These are phyloP conservation scores for Porogramme epimiltina DNA, from an alignment of 1,284 basidiomycete species.

Conservation along the genomic window DNA sequence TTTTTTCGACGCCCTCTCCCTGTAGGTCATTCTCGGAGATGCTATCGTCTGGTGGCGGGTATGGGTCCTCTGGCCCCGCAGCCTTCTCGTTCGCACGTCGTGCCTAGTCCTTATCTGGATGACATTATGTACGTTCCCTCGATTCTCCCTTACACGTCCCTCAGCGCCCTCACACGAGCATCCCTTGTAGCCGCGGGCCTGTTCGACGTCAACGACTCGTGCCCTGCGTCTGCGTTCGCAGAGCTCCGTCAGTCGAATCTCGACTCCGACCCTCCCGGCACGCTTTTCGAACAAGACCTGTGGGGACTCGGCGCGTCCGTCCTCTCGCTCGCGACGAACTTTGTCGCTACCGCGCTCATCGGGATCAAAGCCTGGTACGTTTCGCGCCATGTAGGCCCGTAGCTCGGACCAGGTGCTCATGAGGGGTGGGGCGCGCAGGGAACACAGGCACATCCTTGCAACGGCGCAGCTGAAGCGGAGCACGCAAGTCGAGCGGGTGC, in stretches of 20 bases:
- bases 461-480: constrained; percentile 1
- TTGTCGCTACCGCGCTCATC: neutral
- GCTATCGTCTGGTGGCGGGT: constrained; percentile 8
- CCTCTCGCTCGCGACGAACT: neutral
- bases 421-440: neutral
- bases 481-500: neutral
- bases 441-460: constrained; percentile 2
- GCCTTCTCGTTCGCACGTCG: neutral
- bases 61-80: constrained; percentile 1
- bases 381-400: neutral
- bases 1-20: neutral
- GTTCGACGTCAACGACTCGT: neutral
- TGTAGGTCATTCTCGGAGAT: neutral
- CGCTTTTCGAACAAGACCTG: neutral
- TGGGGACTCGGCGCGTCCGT: neutral
- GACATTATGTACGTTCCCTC: too few relatives aligned
- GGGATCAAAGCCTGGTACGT: constrained; percentile 6
- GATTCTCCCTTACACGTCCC: too few relatives aligned
- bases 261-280: neutral
- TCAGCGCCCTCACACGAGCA: too few relatives aligned
- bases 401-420: neutral
- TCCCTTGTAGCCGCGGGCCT: neutral
- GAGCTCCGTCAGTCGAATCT: neutral
- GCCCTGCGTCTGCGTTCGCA: neutral
- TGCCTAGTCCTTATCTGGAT: neutral